Evolutionary conservation across 352 stramenopile species (phyloP).

Genomic region (Blastocystis sp.): DNA sequence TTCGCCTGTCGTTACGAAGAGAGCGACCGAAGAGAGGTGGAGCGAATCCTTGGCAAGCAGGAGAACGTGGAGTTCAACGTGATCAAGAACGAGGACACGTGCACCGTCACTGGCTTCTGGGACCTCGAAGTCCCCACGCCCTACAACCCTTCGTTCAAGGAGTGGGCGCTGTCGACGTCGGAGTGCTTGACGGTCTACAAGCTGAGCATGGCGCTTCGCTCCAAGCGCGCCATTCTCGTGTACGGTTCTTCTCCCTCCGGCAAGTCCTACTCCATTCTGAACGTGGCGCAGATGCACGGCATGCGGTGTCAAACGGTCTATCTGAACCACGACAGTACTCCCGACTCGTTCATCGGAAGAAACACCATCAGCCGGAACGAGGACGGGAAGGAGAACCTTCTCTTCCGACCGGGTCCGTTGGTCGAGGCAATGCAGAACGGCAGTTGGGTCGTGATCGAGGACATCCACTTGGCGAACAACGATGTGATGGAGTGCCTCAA

Average conservation of each 20-base stretch:
- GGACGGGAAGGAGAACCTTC: neutral
- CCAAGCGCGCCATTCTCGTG: slow-evolving; percentile 42
- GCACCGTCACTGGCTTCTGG: slow-evolving; percentile 1
- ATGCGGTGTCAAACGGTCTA: slow-evolving; percentile 11
- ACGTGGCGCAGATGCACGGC: neutral
- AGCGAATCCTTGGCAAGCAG: neutral
- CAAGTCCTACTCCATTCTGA: slow-evolving; percentile 34
- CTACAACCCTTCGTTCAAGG: neutral
- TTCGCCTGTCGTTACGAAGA: slow-evolving; percentile 14
- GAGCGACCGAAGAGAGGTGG: neutral
- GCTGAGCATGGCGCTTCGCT: slow-evolving; percentile 4
- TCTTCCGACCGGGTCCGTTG: slow-evolving; percentile 42
- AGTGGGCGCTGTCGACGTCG: neutral
- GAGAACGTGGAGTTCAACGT: neutral
- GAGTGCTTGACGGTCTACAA: neutral
- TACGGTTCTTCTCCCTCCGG: slow-evolving; percentile 37
- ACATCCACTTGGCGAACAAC: slow-evolving; percentile 51
- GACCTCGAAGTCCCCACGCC: neutral
- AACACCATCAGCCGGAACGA: neutral
- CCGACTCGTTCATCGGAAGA: slow-evolving; percentile 8
- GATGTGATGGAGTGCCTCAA: slow-evolving; percentile 46
- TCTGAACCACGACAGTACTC: slow-evolving; percentile 23
- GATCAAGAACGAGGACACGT: neutral
- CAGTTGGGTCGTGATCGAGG: slow-evolving; percentile 32
- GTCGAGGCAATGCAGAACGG: slow-evolving; percentile 32